Evolutionary conservation across 495 filamentous ascomycete species (phyloP), one percentile per base, ranked within the genome.

Genomic region (Annulohypoxylon stygium): DNA sequence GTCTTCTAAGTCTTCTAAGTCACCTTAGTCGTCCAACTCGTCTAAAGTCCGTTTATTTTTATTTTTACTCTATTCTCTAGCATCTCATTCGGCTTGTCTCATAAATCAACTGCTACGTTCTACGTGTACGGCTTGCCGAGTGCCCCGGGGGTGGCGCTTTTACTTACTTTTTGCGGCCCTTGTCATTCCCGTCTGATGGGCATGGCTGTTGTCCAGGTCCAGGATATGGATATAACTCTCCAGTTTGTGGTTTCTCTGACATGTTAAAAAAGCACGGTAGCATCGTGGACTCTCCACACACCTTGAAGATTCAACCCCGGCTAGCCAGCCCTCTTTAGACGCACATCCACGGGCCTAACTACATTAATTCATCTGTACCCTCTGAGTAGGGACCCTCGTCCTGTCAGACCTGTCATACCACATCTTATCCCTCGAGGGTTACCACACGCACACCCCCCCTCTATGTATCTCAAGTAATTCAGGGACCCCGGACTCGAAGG

Each of bases 381-480:
- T 71, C 64, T 70, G 70, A 64, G 70, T 69, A 75, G 48, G 65
- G 65, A 67, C 75, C 77, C 70, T 75, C 76, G 70, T 76, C 69
- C 70, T 77, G 70, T 70, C 72, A 70, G 75, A 76, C 70, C 67
- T 79, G 77, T 77, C 77, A 79, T 79, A 79, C 77, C 77, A 76
- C 77, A 79, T 75, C 75, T 68, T 77, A 74, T 75, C 76, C 76
- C 64, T 77, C 71, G 71, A 78, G 67, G 70, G 76, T 74, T 75
- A 73, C 75, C 69, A 77, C 64, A 55, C 75, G 75, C 73, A 67
- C 72, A 54, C 69, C 73, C 76, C 76, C 73, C 62, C 69, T 65
- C 61, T 53, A 69, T 5, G 65, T 73, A 73, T 70, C 61, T 75
- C 69, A 73, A 62, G 61, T 66, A 63, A 67, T 71, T 72, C 69